Base-by-base conservation (phyloP, 768 basidiomycete species). In the Aureoboletus auriporus region DNA sequence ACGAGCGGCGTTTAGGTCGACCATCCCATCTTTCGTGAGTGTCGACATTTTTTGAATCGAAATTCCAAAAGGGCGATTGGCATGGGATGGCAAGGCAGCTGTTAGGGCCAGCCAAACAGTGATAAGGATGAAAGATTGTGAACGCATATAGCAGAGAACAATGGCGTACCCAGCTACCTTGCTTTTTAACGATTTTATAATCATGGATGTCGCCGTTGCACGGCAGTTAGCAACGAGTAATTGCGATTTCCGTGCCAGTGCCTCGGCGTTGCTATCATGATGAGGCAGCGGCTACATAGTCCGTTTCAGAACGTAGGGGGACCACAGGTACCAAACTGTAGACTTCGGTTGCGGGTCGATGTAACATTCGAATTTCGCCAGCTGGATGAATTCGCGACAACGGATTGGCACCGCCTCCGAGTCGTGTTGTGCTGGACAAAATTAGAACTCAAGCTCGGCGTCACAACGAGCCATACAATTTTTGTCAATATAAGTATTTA, bases 91-190 rank as follows among this genome's bases (percentile, higher is more conserved):
- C 2, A 57, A 26, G 4, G 55, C 65, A 37, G 43, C 23, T 30
- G 56, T 53, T 53, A 50, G 50, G 36, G 28, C 52, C 51, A 52
- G 48, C 39, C 50, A 44, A 46, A 51, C 43, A 48, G 56, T 27
- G 16, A 46, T 20, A 6, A 45, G 34, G 9, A 52, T 1, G 37
- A 52, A 6, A 42, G 42, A 53, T 42, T 50, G 39, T 3, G 41
- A 29, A 35, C 36, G 43, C 58, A 63, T 61, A 30, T 28, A 26
- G 7, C 27, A 48, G 29, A 46, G 36, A 51, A 37, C 12, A 35
- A 34, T 27, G n/a, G n/a, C 8, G 30, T 20, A 40, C 35, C 40
- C 37, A 39, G 42, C 28, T 12, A 11, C 26, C 11, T 10, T 31
- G 28, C 12, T 5, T 16, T n/a, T 30, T 37, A 34, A 36, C 26